Percentiles rank a stretch among this genome's conserved stretches.
phyloP scores from a whole-genome alignment of 164 flowering plant genomes.

The Cinnamomum chago region DNA sequence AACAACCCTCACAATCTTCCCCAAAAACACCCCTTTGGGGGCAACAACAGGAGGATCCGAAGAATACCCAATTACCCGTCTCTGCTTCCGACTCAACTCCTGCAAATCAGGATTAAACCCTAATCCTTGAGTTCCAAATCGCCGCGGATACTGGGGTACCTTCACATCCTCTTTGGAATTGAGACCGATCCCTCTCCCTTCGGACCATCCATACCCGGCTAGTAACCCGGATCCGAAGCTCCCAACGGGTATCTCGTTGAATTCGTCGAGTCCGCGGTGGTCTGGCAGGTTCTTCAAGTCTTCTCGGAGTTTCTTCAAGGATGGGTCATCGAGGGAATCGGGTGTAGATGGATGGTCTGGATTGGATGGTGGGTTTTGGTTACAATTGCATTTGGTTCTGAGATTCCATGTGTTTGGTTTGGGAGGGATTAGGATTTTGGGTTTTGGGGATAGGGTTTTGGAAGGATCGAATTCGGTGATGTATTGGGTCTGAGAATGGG shows the following conservation, averaged over 20 bases:
- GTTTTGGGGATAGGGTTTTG: too few species aligned
- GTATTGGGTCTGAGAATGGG: conserved; percentile 18
- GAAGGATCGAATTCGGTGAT: conserved; percentile 40
- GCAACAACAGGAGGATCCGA: conserved; percentile 13
- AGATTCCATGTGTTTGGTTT: conserved; percentile 38
- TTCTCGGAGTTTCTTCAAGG: conserved; percentile 44
- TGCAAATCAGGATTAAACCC: conserved; percentile 33
- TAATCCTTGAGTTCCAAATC: conserved; percentile 42
- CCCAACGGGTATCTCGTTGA: conserved; percentile 60
- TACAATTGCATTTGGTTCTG: conserved; percentile 10
- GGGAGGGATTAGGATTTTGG: conserved; percentile 1
- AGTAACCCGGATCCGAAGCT: conserved; percentile 66
- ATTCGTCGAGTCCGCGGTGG: conserved; percentile 47
- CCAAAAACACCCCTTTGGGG: conserved; percentile 19
- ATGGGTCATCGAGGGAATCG: conserved; percentile 20
- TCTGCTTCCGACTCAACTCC: conserved; percentile 10
- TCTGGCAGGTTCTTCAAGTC: conserved; percentile 61
- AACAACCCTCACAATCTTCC: conserved; percentile 30
- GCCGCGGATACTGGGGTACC: conserved; percentile 31
- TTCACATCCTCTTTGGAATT: conserved; percentile 62
- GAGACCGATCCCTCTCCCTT: conserved; percentile 72
- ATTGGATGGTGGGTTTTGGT: background rate
- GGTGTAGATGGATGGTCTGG: background rate
- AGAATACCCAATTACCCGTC: background rate
- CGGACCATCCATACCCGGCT: conserved; percentile 71